A percentile compares a stretch with the other conserved stretches of the same genome.
Evolutionary conservation across 164 flowering plant genomes (phyloP).

Genomic region (Liriodendron chinense): DNA sequence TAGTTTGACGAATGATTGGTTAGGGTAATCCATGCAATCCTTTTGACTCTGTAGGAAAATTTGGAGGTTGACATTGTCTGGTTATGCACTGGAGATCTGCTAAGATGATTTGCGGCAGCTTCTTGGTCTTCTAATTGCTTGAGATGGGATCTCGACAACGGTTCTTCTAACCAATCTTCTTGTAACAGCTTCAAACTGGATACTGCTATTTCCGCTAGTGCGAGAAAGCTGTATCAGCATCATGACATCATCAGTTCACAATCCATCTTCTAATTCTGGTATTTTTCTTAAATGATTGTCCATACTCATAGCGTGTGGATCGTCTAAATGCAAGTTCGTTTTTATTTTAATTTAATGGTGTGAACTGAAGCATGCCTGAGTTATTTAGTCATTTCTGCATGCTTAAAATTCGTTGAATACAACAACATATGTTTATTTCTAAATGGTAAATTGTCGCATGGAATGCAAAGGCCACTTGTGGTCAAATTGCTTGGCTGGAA

Average conservation of each 20-base stretch:
- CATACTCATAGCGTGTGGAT: background rate
- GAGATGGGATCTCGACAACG: background rate
- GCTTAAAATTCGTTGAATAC: background rate
- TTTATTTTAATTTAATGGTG: background rate
- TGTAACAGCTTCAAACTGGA: background rate
- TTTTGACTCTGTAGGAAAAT: background rate
- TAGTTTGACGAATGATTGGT: background rate
- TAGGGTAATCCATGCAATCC: background rate
- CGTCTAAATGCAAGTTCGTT: background rate
- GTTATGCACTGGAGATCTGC: background rate
- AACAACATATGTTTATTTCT: background rate
- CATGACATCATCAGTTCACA: constrained; percentile 22
- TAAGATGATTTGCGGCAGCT: background rate
- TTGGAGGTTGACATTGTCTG: background rate
- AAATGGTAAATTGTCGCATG: background rate
- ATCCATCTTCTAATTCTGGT: constrained; percentile 21
- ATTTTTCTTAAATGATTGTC: background rate
- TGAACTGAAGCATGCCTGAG: background rate
- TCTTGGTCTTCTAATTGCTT: background rate
- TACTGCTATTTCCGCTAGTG: background rate
- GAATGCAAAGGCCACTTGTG: background rate
- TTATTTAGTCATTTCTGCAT: background rate
- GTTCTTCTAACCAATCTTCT: background rate
- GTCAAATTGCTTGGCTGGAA: background rate
- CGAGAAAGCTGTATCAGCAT: constrained; percentile 1